phyloP scores from a whole-genome alignment of 805 yeast species.

The Citeromyces matritensis region DNA sequence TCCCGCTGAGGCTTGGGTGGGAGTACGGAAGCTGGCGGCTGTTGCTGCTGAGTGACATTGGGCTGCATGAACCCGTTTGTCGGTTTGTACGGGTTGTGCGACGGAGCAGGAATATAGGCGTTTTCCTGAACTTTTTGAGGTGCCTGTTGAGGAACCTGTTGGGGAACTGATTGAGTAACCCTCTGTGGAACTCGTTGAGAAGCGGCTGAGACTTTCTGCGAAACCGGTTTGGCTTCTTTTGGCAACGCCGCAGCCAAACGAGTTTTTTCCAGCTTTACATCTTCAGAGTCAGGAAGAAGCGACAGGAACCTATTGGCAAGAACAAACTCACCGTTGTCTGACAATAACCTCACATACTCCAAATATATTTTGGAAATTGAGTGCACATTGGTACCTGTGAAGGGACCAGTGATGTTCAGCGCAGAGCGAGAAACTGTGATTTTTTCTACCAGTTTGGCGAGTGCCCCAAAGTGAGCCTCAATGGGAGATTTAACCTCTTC shows the following conservation, averaged over 20 bases:
- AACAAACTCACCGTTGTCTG: conserved; percentile 73
- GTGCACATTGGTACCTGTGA: conserved; percentile 27
- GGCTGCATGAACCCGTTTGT: too few relatives aligned
- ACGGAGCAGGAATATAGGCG: conserved; percentile 9
- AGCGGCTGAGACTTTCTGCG: too few relatives aligned
- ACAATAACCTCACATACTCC: conserved; percentile 71
- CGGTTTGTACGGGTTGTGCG: conserved; percentile 2
- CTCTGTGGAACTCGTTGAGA: too few relatives aligned
- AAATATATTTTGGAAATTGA: conserved; percentile 46
- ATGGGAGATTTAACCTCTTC: conserved; percentile 46
- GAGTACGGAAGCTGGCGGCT: conserved; percentile 1
- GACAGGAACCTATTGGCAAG: conserved; percentile 59
- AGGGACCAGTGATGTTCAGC: conserved; percentile 16
- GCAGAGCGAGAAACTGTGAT: conserved; percentile 58
- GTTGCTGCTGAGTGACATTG: conserved; percentile 4
- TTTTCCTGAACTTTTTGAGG: neutral
- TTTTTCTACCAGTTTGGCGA: conserved; percentile 74
- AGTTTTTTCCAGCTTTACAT: conserved; percentile 58
- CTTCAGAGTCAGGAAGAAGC: conserved; percentile 62
- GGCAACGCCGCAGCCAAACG: conserved; percentile 50
- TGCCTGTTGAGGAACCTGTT: neutral
- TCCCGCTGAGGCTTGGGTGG: conserved; percentile 17
- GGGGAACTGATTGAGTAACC: too few relatives aligned
- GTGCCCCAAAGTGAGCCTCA: conserved; percentile 72
- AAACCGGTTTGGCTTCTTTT: too few relatives aligned